Evolutionary conservation across 208 protist species (phyloP).

Genomic region (Leishmania arabica): DNA sequence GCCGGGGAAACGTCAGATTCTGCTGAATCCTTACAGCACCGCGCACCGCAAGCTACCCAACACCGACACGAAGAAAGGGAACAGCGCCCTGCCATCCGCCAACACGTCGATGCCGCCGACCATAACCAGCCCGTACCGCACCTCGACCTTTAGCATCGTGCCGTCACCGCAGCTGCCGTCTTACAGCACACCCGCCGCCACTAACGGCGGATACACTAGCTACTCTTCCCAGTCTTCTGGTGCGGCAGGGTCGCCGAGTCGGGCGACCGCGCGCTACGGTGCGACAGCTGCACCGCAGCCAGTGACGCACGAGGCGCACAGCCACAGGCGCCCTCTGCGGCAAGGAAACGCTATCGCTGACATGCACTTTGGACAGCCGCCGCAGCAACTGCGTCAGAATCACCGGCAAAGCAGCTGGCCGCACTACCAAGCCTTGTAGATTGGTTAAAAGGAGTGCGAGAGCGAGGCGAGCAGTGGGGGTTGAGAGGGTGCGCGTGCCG

Average conservation of each 20-base stretch:
- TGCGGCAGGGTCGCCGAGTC: too few relatives aligned
- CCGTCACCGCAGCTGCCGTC: neutral
- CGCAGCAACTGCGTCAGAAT: neutral
- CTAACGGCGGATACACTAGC: neutral
- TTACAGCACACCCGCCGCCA: neutral
- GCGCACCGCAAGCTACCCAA: neutral
- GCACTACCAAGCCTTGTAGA: neutral
- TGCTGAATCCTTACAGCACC: constrained; percentile 27
- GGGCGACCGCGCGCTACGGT: neutral
- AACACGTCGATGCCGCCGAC: neutral
- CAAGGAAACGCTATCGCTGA: neutral
- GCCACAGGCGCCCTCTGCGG: neutral
- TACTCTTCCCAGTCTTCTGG: neutral
- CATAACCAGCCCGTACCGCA: neutral
- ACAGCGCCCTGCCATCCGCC: neutral
- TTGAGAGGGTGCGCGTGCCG: neutral
- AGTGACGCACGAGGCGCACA: neutral
- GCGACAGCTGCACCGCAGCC: neutral
- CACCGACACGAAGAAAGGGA: neutral
- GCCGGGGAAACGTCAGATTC: constrained; percentile 15
- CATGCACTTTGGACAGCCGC: neutral
- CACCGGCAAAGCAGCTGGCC: neutral
- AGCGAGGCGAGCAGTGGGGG: neutral
- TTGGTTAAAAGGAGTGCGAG: neutral
- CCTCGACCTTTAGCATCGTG: neutral